phyloP scores from a whole-genome alignment of 2,329 filamentous ascomycete genomes.

The Claviceps purpurea region DNA sequence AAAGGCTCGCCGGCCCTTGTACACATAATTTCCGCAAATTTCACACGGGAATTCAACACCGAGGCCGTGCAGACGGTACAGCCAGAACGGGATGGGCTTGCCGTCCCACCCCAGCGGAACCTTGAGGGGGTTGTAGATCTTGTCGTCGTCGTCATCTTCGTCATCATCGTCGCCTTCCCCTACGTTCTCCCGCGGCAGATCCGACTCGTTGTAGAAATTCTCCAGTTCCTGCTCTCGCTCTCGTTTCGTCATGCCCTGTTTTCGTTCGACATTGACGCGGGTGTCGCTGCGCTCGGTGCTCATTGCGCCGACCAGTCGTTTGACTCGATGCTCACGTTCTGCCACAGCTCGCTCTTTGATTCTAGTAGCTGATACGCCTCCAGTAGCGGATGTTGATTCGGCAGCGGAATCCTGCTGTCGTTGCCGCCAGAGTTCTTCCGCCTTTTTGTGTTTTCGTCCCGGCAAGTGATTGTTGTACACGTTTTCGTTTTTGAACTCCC shows the following conservation, averaged over 20 bases:
- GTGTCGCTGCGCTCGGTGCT: conserved; percentile 81
- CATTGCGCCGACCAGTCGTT: conserved; percentile 68
- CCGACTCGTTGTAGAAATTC: conserved; percentile 49
- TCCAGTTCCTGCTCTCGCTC: conserved; percentile 91
- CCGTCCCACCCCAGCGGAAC: conserved; percentile 94
- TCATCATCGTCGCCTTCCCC: conserved; percentile 56
- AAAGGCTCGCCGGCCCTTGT: conserved; percentile 90
- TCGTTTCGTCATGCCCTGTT: conserved; percentile 92
- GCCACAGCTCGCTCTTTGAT: conserved; percentile 85
- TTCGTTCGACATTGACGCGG: conserved; percentile 86
- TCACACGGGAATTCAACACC: conserved; percentile 94
- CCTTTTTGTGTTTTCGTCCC: conserved; percentile 74
- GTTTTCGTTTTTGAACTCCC: conserved; percentile 90
- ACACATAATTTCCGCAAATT: conserved; percentile 97
- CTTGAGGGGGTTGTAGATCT: conserved; percentile 93
- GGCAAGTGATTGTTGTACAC: conserved; percentile 82
- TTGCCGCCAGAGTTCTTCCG: conserved; percentile 51
- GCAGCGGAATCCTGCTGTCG: conserved; percentile 26
- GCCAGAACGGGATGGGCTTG: conserved; percentile 97
- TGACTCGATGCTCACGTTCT: conserved; percentile 73
- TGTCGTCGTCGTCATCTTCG: conserved; percentile 67
- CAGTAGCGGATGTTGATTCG: conserved; percentile 12
- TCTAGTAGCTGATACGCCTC: conserved; percentile 30
- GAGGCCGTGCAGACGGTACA: conserved; percentile 91
- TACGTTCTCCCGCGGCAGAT: conserved; percentile 19